phyloP scores from a whole-genome alignment of 495 filamentous ascomycete genomes.

The Aspergillus steynii region DNA sequence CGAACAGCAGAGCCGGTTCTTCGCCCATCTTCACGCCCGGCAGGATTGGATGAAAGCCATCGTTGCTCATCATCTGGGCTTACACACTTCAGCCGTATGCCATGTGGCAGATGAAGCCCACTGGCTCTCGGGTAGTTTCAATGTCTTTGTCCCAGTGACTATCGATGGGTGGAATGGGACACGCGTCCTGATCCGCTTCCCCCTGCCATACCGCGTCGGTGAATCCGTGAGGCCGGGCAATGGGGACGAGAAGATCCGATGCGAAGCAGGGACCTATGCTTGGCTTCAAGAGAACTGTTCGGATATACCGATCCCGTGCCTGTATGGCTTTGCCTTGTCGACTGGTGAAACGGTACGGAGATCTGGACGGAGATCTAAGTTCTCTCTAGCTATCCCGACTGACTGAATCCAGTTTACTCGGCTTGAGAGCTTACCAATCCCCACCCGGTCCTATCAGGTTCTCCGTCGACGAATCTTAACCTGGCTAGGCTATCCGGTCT shows the following conservation, averaged over 20 bases:
- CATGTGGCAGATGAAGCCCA: background rate
- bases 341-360: slow-evolving; percentile 25
- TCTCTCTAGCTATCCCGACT: too few species aligned
- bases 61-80: background rate
- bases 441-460: too few species aligned
- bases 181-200: slow-evolving; percentile 35
- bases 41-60: background rate
- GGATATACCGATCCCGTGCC: slow-evolving; percentile 32
- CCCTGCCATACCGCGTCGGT: slow-evolving; percentile 37
- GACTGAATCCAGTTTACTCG: background rate
- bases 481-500: slow-evolving; percentile 4
- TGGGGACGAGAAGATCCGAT: slow-evolving; percentile 39
- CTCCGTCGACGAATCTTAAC: too few species aligned
- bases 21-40: background rate
- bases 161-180: background rate
- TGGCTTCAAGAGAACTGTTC: slow-evolving; percentile 35
- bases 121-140: background rate
- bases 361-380: too few species aligned
- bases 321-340: slow-evolving; percentile 37
- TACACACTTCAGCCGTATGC: background rate
- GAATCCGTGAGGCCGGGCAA: slow-evolving; percentile 35
- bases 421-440: too few species aligned
- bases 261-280: slow-evolving; percentile 37
- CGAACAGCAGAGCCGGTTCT: background rate
- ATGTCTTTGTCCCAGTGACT: background rate